A percentile compares a stretch with the other conserved stretches of the same genome.
These are phyloP conservation scores for Cenchrus fungigraminus DNA, from an alignment of 176 grass and related monocot species.

Conservation along the genomic window DNA sequence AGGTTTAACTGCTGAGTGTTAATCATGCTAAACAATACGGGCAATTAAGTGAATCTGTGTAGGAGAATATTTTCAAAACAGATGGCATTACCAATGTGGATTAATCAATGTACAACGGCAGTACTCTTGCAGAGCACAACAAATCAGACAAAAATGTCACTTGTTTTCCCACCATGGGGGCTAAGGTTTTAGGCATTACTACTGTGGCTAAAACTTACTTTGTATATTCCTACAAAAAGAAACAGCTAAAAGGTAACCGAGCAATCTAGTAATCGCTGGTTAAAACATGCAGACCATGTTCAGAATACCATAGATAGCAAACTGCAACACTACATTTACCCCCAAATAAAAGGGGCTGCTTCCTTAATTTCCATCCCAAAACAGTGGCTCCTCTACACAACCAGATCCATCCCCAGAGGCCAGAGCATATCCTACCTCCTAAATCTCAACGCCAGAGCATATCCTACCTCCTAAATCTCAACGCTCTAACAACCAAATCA, in stretches of 20 bases:
- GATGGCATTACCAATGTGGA: too few relatives aligned
- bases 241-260: not conserved
- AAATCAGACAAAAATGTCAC: too few relatives aligned
- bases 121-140: too few relatives aligned
- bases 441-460: not conserved
- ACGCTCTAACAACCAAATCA: not conserved
- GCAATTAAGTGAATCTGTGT: too few relatives aligned
- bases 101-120: too few relatives aligned
- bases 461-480: not conserved
- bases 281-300: not conserved
- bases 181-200: too few relatives aligned
- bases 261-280: not conserved
- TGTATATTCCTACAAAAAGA: not conserved
- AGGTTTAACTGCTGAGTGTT: too few relatives aligned
- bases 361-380: not conserved
- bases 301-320: not conserved
- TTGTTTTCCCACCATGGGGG: too few relatives aligned
- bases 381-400: not conserved
- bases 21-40: too few relatives aligned
- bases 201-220: too few relatives aligned
- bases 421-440: not conserved
- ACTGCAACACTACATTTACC: not conserved
- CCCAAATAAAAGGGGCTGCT: not conserved
- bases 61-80: too few relatives aligned
- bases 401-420: conserved; percentile 22